These are phyloP conservation scores for Pseudevernia furfuracea DNA, from an alignment of 495 filamentous ascomycete genomes.

Conservation along the genomic window DNA sequence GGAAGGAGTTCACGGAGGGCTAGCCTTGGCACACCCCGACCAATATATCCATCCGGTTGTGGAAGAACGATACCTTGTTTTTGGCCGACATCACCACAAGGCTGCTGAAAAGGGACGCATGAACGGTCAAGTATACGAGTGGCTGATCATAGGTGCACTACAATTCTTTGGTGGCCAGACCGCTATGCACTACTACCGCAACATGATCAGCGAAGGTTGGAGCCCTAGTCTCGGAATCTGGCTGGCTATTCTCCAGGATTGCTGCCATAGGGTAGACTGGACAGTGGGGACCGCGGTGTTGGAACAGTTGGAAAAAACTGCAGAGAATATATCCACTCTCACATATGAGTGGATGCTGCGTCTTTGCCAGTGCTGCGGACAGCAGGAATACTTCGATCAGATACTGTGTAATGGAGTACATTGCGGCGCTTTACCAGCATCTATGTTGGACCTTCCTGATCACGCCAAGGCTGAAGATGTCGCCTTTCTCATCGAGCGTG, in stretches of 20 bases:
- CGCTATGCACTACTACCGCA: slow-evolving; percentile 22
- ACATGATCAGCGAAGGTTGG: slow-evolving; percentile 26
- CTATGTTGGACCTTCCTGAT: slow-evolving; percentile 1
- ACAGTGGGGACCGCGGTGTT: slow-evolving; percentile 16
- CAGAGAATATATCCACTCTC: neutral
- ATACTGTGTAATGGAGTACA: slow-evolving; percentile 17
- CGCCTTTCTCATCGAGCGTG: neutral
- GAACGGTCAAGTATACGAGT: slow-evolving; percentile 24
- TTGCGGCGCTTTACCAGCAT: slow-evolving; percentile 8
- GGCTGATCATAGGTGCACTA: slow-evolving; percentile 22
- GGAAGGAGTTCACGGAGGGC: slow-evolving; percentile 28
- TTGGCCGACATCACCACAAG: neutral
- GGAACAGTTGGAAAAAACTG: slow-evolving; percentile 8
- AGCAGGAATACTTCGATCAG: slow-evolving; percentile 12
- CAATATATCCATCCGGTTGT: slow-evolving; percentile 3
- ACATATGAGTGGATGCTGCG: slow-evolving; percentile 22
- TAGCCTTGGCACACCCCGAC: slow-evolving; percentile 12
- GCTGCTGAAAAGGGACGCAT: slow-evolving; percentile 19
- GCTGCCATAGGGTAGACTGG: slow-evolving; percentile 16
- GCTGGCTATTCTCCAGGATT: slow-evolving; percentile 20
- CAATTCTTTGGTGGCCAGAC: slow-evolving; percentile 17
- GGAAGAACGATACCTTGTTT: slow-evolving; percentile 11
- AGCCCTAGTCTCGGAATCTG: slow-evolving; percentile 16
- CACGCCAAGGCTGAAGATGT: neutral
- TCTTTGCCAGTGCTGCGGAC: slow-evolving; percentile 21